Percentiles rank a stretch among this genome's conserved stretches.
phyloP scores from a whole-genome alignment of 192 early-diverging fungal genomes.

The Gonapodya prolifera region DNA sequence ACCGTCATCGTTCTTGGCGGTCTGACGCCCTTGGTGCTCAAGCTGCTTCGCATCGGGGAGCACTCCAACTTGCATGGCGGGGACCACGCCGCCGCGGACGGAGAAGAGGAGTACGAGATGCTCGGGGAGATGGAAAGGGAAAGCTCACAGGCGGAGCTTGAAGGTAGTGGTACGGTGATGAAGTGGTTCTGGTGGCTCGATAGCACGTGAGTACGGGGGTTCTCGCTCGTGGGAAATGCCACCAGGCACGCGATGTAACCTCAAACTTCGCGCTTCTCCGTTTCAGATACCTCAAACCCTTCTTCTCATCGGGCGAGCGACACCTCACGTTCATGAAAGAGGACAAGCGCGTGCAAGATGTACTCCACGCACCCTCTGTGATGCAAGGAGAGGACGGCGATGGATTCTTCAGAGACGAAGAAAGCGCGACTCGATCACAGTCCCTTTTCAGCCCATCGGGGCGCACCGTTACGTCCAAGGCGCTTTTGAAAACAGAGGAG shows the following conservation, averaged over 20 bases:
- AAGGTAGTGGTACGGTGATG: neutral
- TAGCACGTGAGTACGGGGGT: neutral
- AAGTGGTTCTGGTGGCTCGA: neutral
- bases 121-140: slow-evolving; percentile 8
- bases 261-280: neutral
- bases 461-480: neutral
- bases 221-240: too few species aligned
- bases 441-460: neutral
- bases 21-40: slow-evolving; percentile 41
- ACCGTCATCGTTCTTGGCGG: slow-evolving; percentile 44
- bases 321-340: neutral
- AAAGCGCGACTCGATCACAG: neutral
- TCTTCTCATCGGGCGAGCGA: neutral
- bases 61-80: slow-evolving; percentile 11
- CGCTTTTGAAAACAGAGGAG: neutral
- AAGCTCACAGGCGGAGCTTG: neutral
- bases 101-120: slow-evolving; percentile 5
- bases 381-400: neutral
- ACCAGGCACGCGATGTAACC: too few species aligned
- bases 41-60: slow-evolving; percentile 27
- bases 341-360: neutral
- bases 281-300: neutral
- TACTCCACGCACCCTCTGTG: neutral
- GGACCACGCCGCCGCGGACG: neutral
- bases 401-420: neutral